Evolutionary conservation across 164 flowering plant genomes (phyloP).

Genomic region (Stephania cephalantha): DNA sequence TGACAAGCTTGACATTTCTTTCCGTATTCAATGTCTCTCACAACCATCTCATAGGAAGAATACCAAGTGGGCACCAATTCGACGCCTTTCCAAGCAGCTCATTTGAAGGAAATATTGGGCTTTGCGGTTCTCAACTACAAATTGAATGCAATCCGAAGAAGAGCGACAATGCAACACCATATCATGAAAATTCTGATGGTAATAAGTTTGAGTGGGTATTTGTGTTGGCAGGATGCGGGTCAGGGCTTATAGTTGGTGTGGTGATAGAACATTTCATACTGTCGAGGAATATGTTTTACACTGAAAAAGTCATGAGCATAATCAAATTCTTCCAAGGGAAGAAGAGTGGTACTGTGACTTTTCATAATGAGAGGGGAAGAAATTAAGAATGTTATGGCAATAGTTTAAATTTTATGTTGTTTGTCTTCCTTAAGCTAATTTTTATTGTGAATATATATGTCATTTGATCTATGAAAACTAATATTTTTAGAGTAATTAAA

Average conservation of each 20-base stretch:
- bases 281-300: background rate
- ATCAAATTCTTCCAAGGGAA: background rate
- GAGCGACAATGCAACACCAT: background rate
- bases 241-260: background rate
- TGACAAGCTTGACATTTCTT: constrained; percentile 12
- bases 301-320: background rate
- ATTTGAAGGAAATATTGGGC: constrained; percentile 5
- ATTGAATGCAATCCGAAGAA: background rate
- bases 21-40: constrained; percentile 13
- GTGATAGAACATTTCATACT: background rate
- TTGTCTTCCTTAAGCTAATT: no score
- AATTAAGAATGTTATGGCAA: no score
- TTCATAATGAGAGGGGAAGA: no score
- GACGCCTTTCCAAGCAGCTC: constrained; percentile 1
- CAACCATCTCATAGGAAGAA: constrained; percentile 12
- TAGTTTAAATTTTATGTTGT: no score
- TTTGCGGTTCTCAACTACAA: constrained; percentile 19
- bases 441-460: no score
- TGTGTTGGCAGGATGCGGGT: background rate
- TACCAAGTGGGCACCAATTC: constrained; percentile 16
- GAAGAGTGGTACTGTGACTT: background rate
- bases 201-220: no score
- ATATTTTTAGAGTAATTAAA: no score
- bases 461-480: no score
- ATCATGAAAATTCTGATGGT: background rate